Conservation (phyloP, 208 protist species). For the Angomonas ambiguus region DNA sequence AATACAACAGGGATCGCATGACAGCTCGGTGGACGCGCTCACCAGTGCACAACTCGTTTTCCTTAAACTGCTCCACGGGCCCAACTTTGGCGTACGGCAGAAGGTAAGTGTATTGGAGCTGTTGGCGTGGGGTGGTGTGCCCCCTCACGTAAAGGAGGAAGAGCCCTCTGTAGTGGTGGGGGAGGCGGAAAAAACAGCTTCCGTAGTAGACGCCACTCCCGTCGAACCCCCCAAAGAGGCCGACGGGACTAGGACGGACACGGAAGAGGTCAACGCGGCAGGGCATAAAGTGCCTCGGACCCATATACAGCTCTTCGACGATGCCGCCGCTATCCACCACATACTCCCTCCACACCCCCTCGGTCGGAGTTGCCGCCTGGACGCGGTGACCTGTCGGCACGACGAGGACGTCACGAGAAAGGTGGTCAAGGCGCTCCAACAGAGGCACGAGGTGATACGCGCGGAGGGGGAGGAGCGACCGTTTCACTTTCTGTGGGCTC, state of each 20-base stretch:
- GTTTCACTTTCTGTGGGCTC: constrained; percentile 61
- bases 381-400: constrained; percentile 60
- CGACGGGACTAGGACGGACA: not conserved
- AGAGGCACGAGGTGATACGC: constrained; percentile 10
- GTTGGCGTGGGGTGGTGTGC: constrained; percentile 24
- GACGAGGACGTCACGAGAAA: constrained; percentile 75
- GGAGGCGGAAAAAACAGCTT: too few species aligned
- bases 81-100: constrained; percentile 55
- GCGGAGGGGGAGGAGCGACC: constrained; percentile 5
- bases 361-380: constrained; percentile 15
- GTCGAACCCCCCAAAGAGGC: not conserved
- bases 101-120: constrained; percentile 56
- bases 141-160: constrained; percentile 4
- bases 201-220: not conserved
- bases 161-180: too few species aligned
- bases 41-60: constrained; percentile 74
- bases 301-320: constrained; percentile 61
- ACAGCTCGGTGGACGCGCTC: constrained; percentile 81
- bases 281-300: constrained; percentile 10
- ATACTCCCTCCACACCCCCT: constrained; percentile 17
- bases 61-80: constrained; percentile 80
- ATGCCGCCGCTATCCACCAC: constrained; percentile 28
- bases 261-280: not conserved
- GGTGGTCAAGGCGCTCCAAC: constrained; percentile 49
- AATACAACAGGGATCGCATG: constrained; percentile 87